Conservation (phyloP, 148 eudicot genomes). For the Nyssa sinensis region DNA sequence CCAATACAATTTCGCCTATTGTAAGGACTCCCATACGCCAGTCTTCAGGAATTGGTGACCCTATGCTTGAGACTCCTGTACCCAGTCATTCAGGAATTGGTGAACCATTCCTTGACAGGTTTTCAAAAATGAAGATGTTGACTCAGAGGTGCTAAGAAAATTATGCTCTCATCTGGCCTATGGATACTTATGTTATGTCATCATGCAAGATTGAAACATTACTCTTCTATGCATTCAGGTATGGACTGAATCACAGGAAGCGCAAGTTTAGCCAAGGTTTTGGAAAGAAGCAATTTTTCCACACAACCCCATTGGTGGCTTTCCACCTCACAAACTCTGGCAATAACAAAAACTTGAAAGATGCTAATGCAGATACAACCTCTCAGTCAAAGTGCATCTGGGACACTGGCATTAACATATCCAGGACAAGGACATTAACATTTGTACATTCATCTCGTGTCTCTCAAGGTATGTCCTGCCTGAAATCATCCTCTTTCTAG, state of each 20-base stretch:
- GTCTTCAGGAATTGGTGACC: slow-evolving; percentile 3
- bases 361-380: not conserved
- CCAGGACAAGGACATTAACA: slow-evolving; percentile 4
- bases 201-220: not conserved
- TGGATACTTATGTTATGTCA: not conserved
- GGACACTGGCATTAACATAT: not conserved
- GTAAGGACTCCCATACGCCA: not conserved
- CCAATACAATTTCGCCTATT: not conserved
- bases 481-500: not conserved
- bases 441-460: not conserved
- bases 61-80: not conserved
- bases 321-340: slow-evolving; percentile 1
- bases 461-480: slow-evolving; percentile 1
- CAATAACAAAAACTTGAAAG: not conserved
- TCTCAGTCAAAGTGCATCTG: too few relatives aligned
- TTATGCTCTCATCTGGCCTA: not conserved
- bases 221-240: not conserved
- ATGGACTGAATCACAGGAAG: slow-evolving; percentile 9
- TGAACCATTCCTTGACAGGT: slow-evolving; percentile 5
- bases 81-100: not conserved
- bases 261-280: not conserved
- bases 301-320: not conserved
- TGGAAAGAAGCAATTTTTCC: not conserved
- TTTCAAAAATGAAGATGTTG: not conserved
- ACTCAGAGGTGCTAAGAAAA: not conserved